These are phyloP conservation scores for Medicago lupulina DNA, from an alignment of 306 rosid genomes.

Conservation along the genomic window DNA sequence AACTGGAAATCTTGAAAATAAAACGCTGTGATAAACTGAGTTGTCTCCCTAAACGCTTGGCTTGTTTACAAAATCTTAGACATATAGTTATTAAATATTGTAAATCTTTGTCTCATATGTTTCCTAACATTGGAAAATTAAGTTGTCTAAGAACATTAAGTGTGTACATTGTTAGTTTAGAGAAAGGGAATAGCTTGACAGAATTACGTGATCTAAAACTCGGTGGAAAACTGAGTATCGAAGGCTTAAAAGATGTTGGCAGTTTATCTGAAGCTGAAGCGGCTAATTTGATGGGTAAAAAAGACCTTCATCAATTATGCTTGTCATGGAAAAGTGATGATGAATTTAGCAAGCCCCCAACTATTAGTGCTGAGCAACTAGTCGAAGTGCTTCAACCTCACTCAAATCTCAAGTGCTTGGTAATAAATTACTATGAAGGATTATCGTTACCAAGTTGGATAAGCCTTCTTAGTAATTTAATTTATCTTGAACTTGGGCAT, in stretches of 20 bases:
- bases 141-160: not conserved
- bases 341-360: too few species aligned
- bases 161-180: not conserved
- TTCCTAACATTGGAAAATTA: not conserved
- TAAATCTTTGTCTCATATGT: fast-evolving
- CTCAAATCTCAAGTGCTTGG: not conserved
- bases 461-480: not conserved
- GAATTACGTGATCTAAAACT: not conserved
- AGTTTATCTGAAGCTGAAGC: not conserved
- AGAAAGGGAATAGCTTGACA: not conserved
- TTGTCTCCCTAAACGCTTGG: not conserved
- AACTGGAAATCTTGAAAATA: not conserved
- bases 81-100: not conserved
- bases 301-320: not conserved
- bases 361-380: not conserved
- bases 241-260: not conserved
- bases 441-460: not conserved
- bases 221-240: not conserved
- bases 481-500: not conserved
- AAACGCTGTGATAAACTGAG: fast-evolving
- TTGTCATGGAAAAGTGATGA: too few species aligned
- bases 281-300: not conserved
- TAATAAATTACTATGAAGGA: not conserved
- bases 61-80: constrained; percentile 6
- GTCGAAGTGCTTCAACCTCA: not conserved